phyloP scores from a whole-genome alignment of 352 stramenopile genomes.

The Aphanomyces cochlioides region DNA sequence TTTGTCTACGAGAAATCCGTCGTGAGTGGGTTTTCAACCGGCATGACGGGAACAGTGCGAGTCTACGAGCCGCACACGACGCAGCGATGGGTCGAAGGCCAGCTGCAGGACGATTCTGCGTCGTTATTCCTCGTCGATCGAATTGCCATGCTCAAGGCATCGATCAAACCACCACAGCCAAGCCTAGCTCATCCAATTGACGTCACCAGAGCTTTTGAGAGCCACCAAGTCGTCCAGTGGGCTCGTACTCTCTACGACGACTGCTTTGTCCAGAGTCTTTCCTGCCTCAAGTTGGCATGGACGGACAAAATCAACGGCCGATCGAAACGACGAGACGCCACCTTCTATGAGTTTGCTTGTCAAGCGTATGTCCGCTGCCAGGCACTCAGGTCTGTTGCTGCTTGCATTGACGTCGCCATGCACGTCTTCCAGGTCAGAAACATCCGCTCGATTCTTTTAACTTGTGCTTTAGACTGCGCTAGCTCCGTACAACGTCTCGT shows the following conservation, averaged over 20 bases:
- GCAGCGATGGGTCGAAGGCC: constrained; percentile 30
- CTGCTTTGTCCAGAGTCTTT: not conserved
- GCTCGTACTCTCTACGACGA: constrained; percentile 7
- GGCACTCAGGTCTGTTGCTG: not conserved
- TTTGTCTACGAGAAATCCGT: constrained; percentile 33
- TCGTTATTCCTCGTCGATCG: constrained; percentile 13
- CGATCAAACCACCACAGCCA: constrained; percentile 23
- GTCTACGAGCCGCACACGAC: constrained; percentile 31
- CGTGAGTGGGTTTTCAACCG: constrained; percentile 14
- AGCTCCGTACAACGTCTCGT: not conserved
- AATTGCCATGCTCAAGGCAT: not conserved
- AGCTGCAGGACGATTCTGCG: not conserved
- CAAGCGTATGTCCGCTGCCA: constrained; percentile 4
- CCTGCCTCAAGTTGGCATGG: not conserved
- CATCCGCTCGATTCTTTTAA: not conserved
- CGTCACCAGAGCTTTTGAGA: constrained; percentile 4
- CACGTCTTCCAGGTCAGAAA: not conserved
- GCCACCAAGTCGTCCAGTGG: constrained; percentile 2
- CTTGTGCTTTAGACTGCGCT: too few relatives aligned
- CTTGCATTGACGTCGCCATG: constrained; percentile 8
- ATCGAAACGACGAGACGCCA: not conserved
- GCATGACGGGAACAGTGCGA: not conserved
- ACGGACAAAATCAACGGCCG: not conserved
- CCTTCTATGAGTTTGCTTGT: not conserved
- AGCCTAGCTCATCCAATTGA: not conserved